A percentile compares a stretch with the other conserved stretches of the same genome.
Conservation (phyloP, 2,329 filamentous ascomycete genomes). For the Fusarium albidum region DNA sequence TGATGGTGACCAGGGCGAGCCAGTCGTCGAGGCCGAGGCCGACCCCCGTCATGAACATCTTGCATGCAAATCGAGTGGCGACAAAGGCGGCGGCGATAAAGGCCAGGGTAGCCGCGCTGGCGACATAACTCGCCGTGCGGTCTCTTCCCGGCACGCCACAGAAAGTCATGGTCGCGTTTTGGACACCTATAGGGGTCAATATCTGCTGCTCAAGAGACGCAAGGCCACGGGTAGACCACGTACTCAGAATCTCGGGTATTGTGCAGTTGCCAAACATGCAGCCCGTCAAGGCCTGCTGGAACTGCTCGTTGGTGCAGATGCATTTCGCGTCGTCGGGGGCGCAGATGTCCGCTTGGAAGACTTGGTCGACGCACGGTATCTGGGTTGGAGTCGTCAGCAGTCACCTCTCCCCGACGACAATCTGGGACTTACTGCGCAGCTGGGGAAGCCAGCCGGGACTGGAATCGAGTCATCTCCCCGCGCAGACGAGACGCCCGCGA, state of each 20-base stretch:
- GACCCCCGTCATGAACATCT: slow-evolving; percentile 42
- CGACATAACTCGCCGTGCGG: slow-evolving; percentile 45
- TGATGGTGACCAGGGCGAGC: slow-evolving; percentile 42
- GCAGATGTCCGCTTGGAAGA: too few relatives aligned
- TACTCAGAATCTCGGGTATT: slow-evolving; percentile 44
- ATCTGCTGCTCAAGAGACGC: slow-evolving; percentile 42
- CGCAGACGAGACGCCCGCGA: too few relatives aligned
- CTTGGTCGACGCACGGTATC: too few relatives aligned
- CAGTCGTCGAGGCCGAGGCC: slow-evolving; percentile 51
- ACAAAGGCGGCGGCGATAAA: slow-evolving; percentile 51
- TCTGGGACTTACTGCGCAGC: too few relatives aligned
- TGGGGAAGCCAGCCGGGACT: too few relatives aligned
- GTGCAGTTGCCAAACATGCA: slow-evolving; percentile 45
- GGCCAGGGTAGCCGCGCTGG: slow-evolving; percentile 45
- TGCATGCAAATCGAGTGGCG: slow-evolving; percentile 50
- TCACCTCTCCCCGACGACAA: too few relatives aligned
- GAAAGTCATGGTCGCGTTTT: slow-evolving; percentile 23
- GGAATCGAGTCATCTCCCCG: too few relatives aligned
- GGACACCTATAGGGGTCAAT: slow-evolving; percentile 39
- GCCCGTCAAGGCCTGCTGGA: slow-evolving; percentile 37
- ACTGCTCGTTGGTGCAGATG: slow-evolving; percentile 41
- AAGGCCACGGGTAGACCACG: too few relatives aligned
- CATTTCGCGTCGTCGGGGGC: slow-evolving; percentile 40
- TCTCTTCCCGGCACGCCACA: slow-evolving; percentile 39
- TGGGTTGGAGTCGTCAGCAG: too few relatives aligned